Percentiles rank a stretch among this genome's conserved stretches.
Conservation (phyloP, 192 early-diverging fungal genomes). For the Rhizoclosmatium sp. region DNA sequence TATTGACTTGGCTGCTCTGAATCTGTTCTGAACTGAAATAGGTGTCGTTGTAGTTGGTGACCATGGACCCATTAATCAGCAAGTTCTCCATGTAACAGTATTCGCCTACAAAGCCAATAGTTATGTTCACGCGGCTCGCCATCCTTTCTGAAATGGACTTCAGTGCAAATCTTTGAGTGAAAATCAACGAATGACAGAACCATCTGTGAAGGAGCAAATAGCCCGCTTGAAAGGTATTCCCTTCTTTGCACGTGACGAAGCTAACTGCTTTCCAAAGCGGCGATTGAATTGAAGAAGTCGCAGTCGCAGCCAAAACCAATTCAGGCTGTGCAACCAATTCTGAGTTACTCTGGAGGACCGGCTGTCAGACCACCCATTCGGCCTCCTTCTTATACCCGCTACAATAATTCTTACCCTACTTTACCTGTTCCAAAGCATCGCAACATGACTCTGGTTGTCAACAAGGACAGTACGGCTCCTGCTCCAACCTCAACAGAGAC, state of each 20-base stretch:
- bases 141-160: too few relatives aligned
- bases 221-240: not conserved
- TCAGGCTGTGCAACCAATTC: not conserved
- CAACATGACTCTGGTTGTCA: conserved; percentile 8
- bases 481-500: not conserved
- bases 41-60: not conserved
- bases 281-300: conserved; percentile 1
- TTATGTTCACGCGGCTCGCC: not conserved
- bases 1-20: not conserved
- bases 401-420: not conserved
- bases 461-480: not conserved
- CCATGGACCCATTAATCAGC: not conserved
- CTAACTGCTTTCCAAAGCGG: not conserved
- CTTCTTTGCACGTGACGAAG: not conserved
- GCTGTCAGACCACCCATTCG: not conserved
- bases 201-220: conserved; percentile 15
- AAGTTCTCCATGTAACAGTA: conserved; percentile 1
- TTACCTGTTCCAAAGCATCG: not conserved
- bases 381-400: not conserved
- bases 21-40: not conserved
- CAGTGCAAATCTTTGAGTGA: too few relatives aligned
- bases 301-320: not conserved
- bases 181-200: not conserved
- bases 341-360: not conserved
- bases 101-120: conserved; percentile 1